Base-by-base conservation (phyloP, 306 rosid species). In the Hippophae rhamnoides region DNA sequence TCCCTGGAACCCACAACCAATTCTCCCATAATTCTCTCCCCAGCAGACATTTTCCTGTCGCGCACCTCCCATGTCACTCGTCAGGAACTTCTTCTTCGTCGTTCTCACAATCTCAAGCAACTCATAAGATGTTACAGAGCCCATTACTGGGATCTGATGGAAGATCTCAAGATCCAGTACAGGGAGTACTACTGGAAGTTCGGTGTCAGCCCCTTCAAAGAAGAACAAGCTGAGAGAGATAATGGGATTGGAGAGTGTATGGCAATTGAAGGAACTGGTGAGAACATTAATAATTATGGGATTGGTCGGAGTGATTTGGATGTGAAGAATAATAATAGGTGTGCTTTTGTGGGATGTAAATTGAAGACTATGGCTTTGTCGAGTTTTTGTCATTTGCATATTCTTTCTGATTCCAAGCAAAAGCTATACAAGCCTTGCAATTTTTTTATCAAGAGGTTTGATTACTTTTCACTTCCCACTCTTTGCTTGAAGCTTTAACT, bases 181-280 rank as follows among this genome's bases (percentile, higher is more conserved):
- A 55, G 72, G 59, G 79, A 79, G 7, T 86, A 81, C 52, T 81
- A 66, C 61, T 83, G 95, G 90, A 70, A 63, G n/a, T 79, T 78
- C 41, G 95, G 90, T 1, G 82, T 64, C 74, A 83, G 86, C 50
- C 90, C 95, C 14, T 83, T 79, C 64, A 67, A 72, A 50, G 75
- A 68, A 31, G 85, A 62, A 1, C 38, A 31, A 31, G 38, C 38
- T 31, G 4, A 4, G 38, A 31, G 38, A 31, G 41, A 70, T 1
- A 66, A 66, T 38, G 62, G 49, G 52, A 71, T 53, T 47, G 42
- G 67, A 1, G 69, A 69, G 9, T 51, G 49, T 9, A 53, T 10
- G 13, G 54, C 5, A 13, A 25, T 47, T 14, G 75, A 67, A 40
- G 67, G 52, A n/a, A 2, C 4, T 31, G 38, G 38, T 4, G 38